Evolutionary conservation across 2,329 filamentous ascomycete species (phyloP), one percentile per base, ranked within the genome.

Genomic region (Aspergillus alliaceus): DNA sequence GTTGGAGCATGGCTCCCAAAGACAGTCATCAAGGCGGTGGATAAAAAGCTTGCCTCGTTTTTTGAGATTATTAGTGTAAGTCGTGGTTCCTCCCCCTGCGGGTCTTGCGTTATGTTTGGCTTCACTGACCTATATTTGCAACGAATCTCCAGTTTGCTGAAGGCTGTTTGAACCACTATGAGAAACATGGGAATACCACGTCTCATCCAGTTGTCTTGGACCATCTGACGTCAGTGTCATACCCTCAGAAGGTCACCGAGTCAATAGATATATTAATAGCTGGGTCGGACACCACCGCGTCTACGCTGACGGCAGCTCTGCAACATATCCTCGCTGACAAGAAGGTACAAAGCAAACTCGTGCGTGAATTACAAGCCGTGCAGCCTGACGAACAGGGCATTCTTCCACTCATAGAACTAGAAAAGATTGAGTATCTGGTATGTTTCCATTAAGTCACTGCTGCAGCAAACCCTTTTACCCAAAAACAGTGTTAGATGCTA

Each of bases 121-220:
- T 7, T 14, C 37, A 12, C 37, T 24, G 9, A 24, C 37, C n/a
- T n/a, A n/a, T n/a, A n/a, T n/a, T n/a, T n/a, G n/a, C n/a, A n/a
- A n/a, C n/a, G n/a, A n/a, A n/a, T n/a, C n/a, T n/a, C 39, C 15
- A 48, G 40, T 57, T 47, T 4, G 49, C 54, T 3, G 50, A 53
- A 31, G 24, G 18, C 39, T 57, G 54, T 24, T n/a, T 53, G n/a
- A 39, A 40, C n/a, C 32, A 47, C 32, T 57, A 53, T 32, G 27
- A n/a, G 11, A 47, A 14, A 4, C 37, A 53, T 12, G 49, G 40
- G 5, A 51, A 57, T 15, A 48, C 31, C 18, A 53, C 40, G 2
- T 25, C 50, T 12, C 57, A 59, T 35, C 57, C 57, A 9, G 54
- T 59, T 25, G 49, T 56, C 14, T 59, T 59, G 20, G 53, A 59